Evolutionary conservation across 2,329 filamentous ascomycete genomes (phyloP), one percentile per base, ranked within the genome.

Genomic region (Penicillium sp.): DNA sequence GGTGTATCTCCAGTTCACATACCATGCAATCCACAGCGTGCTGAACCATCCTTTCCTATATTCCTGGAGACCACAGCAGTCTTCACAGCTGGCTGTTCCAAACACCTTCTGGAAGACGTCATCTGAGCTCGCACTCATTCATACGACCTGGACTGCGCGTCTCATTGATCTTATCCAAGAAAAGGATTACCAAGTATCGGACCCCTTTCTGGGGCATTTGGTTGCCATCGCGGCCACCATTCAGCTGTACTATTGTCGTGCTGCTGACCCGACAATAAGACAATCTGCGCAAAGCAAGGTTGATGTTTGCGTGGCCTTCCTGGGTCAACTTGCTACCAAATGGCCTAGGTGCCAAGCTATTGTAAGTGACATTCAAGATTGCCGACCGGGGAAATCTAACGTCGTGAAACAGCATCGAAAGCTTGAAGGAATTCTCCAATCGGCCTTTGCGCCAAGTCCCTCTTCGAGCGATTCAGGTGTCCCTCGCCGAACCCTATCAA

Each of bases 81-180:
- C 81, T 44, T 71, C 75, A 2, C 80, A 81, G 42, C 67, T 81
- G 16, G 76, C 77, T 0, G 80, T 81, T 3, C 80, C 80, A 0
- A 82, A 82, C 48, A 81, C 78, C 0, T 83, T 83, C 52, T 83
- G 80, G 80, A 72, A 77, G 31, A 69, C 78, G 3, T 81, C 79
- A 0, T 81, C 78, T 0, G 80, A 83, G 56, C 63, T 81, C 11
- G 80, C 79, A 0, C 65, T 83, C 0, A 69, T 82, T 3, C 80
- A 83, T 40, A 75, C 78, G 1, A 83, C 79, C 0, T 83, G 80
- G 80, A 79, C 81, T 22, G 79, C 79, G 11, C 74, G 80, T 1
- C 74, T 83, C 59, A 80, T 83, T 34, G 79, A 81, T 39, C 81
- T 82, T 79, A 74, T 79, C 3, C 68, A 75, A 2, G 78, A 81